These are phyloP conservation scores for Babesia caballi DNA, from an alignment of 169 alveolate genomes.

Conservation along the genomic window DNA sequence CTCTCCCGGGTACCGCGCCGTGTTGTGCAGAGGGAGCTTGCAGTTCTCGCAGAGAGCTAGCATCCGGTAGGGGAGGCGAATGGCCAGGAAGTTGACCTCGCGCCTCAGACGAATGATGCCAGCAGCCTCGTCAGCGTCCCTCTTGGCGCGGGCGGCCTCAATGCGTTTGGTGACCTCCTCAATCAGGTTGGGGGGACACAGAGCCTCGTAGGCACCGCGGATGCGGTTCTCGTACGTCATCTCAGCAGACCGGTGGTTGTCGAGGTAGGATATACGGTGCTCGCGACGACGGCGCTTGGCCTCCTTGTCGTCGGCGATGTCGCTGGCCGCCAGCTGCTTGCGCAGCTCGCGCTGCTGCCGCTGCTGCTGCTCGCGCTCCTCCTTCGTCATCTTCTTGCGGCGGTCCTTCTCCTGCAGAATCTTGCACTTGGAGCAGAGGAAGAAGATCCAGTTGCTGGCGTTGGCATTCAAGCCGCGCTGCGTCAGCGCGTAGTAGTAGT, in stretches of 20 bases:
- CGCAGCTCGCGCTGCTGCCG: conserved; percentile 81
- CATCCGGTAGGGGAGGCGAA: conserved; percentile 65
- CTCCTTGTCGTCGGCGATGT: conserved; percentile 70
- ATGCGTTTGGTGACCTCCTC: conserved; percentile 71
- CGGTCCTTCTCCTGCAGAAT: conserved; percentile 86
- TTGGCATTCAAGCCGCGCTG: conserved; percentile 86
- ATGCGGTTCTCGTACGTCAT: conserved; percentile 60
- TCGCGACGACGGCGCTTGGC: conserved; percentile 21
- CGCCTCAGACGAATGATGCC: conserved; percentile 61
- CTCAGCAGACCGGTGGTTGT: conserved; percentile 31
- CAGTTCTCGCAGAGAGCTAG: conserved; percentile 76
- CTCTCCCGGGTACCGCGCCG: conserved; percentile 67
- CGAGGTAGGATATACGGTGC: conserved; percentile 13
- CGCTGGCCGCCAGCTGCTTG: conserved; percentile 71
- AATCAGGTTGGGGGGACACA: conserved; percentile 71
- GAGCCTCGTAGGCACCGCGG: conserved; percentile 66
- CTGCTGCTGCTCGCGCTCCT: conserved; percentile 74
- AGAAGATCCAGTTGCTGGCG: conserved; percentile 83
- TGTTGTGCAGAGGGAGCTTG: conserved; percentile 73
- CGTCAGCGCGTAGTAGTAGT: conserved; percentile 80
- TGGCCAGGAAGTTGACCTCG: conserved; percentile 66
- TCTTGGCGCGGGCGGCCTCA: conserved; percentile 50
- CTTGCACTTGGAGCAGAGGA: conserved; percentile 87
- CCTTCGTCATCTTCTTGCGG: conserved; percentile 81
- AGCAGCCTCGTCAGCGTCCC: conserved; percentile 66